Conservation (phyloP, 2,329 filamentous ascomycete species). For the Colletotrichum sp. region DNA sequence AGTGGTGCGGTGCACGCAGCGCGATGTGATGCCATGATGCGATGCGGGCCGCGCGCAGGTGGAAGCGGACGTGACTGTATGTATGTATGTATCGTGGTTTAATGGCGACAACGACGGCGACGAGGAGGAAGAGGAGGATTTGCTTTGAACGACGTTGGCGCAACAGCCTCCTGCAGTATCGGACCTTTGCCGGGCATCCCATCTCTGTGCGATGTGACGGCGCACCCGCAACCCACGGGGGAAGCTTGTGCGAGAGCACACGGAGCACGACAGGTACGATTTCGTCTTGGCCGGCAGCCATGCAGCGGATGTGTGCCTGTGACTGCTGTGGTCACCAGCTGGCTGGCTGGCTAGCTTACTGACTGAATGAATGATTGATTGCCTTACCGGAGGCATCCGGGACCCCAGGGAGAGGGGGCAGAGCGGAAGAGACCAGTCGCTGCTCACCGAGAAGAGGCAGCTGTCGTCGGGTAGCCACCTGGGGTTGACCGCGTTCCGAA, state of each 20-base stretch:
- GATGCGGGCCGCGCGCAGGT: background rate
- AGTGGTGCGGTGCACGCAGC: background rate
- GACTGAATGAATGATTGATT: background rate
- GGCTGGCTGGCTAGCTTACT: background rate
- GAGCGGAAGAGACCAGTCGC: background rate
- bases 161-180: constrained; percentile 17
- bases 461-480: constrained; percentile 12
- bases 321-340: background rate
- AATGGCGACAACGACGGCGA: background rate
- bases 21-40: background rate
- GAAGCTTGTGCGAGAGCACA: background rate
- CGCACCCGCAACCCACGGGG: background rate
- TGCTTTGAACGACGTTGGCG: constrained; percentile 11
- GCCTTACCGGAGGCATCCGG: background rate
- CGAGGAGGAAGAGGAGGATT: background rate
- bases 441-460: background rate
- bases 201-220: constrained; percentile 17
- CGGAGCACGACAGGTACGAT: constrained; percentile 3
- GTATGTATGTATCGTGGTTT: background rate
- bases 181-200: constrained; percentile 20
- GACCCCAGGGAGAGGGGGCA: background rate
- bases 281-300: constrained; percentile 1
- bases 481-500: background rate
- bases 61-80: background rate
- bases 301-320: background rate